These are phyloP conservation scores for Cenchrus fungigraminus DNA, from an alignment of 176 grass and related monocot species.

Conservation along the genomic window DNA sequence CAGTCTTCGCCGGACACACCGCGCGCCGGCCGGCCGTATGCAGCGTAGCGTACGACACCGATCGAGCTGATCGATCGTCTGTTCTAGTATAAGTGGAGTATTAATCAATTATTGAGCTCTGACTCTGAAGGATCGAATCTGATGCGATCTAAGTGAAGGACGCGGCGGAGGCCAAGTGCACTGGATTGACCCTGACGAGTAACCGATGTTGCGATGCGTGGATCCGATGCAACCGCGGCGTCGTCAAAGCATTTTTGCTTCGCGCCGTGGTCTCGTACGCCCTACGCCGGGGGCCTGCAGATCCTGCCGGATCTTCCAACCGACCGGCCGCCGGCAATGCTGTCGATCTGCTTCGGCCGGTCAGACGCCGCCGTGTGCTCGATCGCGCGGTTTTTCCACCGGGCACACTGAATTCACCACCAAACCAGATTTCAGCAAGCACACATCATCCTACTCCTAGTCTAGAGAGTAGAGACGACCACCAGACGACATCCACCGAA, in stretches of 20 bases:
- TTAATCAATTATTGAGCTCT: background rate
- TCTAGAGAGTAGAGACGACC: background rate
- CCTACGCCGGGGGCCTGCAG: background rate
- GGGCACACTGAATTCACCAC: conserved; percentile 3
- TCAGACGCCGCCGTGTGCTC: background rate
- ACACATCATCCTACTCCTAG: background rate
- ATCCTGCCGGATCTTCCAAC: background rate
- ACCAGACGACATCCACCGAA: background rate
- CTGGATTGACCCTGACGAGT: conserved; percentile 1
- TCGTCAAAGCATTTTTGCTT: background rate
- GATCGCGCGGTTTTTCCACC: background rate
- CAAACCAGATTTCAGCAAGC: background rate
- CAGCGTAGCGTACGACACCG: background rate
- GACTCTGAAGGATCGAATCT: background rate
- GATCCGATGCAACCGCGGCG: background rate
- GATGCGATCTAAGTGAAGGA: background rate
- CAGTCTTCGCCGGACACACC: background rate
- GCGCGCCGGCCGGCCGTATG: no score
- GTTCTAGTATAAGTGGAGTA: no score
- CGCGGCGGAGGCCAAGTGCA: background rate
- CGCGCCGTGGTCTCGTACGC: background rate
- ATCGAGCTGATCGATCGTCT: no score
- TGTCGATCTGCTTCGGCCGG: background rate
- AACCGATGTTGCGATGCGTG: background rate
- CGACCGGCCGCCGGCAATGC: background rate